Conservation (phyloP, 2,329 filamentous ascomycete genomes). For the Colletotrichum agaves region DNA sequence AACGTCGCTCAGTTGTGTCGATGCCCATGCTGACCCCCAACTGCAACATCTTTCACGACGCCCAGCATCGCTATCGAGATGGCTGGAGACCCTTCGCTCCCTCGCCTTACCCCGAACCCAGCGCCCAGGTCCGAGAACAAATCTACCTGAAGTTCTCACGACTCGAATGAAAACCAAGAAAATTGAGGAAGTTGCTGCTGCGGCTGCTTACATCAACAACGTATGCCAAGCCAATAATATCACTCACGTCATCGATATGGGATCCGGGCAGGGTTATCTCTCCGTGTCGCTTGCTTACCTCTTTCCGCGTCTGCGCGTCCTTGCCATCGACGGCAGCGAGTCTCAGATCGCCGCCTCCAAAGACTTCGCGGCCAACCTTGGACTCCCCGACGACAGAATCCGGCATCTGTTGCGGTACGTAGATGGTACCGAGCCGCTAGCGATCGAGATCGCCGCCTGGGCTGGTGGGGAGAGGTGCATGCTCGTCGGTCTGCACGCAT, state of each 20-base stretch:
- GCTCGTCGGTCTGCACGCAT: slow-evolving; percentile 48
- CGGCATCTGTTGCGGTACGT: slow-evolving; percentile 44
- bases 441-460: slow-evolving; percentile 43
- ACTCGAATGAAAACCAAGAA: slow-evolving; percentile 47
- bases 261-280: slow-evolving; percentile 45
- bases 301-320: slow-evolving; percentile 42
- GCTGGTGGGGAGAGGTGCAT: slow-evolving; percentile 43
- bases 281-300: slow-evolving; percentile 44
- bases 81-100: background rate
- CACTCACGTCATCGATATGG: slow-evolving; percentile 41
- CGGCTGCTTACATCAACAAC: slow-evolving; percentile 42
- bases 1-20: too few species aligned
- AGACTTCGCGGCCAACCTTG: slow-evolving; percentile 40
- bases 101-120: slow-evolving; percentile 38
- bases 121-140: slow-evolving; percentile 31
- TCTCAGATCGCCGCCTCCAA: slow-evolving; percentile 44
- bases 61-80: slow-evolving; percentile 15
- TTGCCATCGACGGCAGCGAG: slow-evolving; percentile 47
- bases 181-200: slow-evolving; percentile 44
- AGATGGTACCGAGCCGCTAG: slow-evolving; percentile 41
- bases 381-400: slow-evolving; percentile 39
- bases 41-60: background rate
- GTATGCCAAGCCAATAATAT: slow-evolving; percentile 42
- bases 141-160: slow-evolving; percentile 40
- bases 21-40: background rate